Evolutionary conservation across 2,329 filamentous ascomycete genomes (phyloP).

Genomic region (Monosporascus sp.): DNA sequence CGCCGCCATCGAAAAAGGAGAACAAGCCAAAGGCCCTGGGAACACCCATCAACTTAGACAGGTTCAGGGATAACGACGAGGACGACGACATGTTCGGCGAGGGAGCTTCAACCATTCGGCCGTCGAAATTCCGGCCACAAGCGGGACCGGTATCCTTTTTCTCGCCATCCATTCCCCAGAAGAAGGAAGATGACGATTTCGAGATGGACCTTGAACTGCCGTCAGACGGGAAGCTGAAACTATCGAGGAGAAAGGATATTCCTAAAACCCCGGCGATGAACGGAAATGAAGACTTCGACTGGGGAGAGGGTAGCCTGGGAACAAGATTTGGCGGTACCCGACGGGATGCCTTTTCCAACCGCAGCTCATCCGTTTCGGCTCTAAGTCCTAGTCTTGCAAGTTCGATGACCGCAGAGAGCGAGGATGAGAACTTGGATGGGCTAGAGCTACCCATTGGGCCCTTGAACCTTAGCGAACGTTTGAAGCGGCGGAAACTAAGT

Average conservation of each 20-base stretch:
- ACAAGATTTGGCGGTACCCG: slow-evolving; percentile 85
- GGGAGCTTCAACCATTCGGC: slow-evolving; percentile 61
- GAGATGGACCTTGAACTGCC: slow-evolving; percentile 70
- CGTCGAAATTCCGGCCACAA: slow-evolving; percentile 42
- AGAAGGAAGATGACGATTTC: slow-evolving; percentile 54
- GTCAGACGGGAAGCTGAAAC: slow-evolving; percentile 57
- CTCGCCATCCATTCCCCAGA: slow-evolving; percentile 51
- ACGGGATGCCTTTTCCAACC: slow-evolving; percentile 70
- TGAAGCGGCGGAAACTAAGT: slow-evolving; percentile 65
- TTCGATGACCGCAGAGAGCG: slow-evolving; percentile 85
- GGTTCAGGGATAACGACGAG: slow-evolving; percentile 56
- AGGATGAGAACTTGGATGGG: slow-evolving; percentile 89
- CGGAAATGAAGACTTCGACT: slow-evolving; percentile 74
- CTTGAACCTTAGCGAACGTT: slow-evolving; percentile 73
- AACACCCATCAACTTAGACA: slow-evolving; percentile 53
- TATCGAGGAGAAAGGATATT: slow-evolving; percentile 57
- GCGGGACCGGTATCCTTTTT: slow-evolving; percentile 36
- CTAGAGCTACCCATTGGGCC: slow-evolving; percentile 78
- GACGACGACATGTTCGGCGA: slow-evolving; percentile 62
- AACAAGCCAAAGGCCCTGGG: slow-evolving; percentile 32
- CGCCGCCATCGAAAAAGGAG: slow-evolving; percentile 21
- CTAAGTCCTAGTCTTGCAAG: slow-evolving; percentile 91
- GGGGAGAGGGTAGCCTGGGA: slow-evolving; percentile 88
- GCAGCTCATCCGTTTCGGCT: slow-evolving; percentile 82
- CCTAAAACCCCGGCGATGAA: slow-evolving; percentile 57